A percentile compares a stretch with the other conserved stretches of the same genome.
Evolutionary conservation across 2,329 filamentous ascomycete species (phyloP).

Genomic region (Ophiostoma himal-ulmi): DNA sequence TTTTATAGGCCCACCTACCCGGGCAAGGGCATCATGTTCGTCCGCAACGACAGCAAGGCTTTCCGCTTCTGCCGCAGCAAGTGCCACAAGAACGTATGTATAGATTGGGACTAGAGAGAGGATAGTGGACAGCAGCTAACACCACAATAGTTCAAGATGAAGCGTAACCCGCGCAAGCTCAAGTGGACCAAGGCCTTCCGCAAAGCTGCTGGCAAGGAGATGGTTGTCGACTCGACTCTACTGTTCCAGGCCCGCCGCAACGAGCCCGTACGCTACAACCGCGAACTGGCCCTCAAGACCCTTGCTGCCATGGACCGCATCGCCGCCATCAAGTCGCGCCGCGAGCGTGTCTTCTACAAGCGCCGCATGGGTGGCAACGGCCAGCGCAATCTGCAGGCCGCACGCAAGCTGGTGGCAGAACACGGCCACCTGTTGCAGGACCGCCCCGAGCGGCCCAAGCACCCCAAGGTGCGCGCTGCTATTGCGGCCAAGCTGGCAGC

Average conservation of each 20-base stretch:
- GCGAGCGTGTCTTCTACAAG: conserved; percentile 92
- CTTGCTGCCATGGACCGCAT: conserved; percentile 89
- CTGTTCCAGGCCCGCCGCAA: conserved; percentile 91
- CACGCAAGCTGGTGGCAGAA: conserved; percentile 82
- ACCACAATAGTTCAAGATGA: conserved; percentile 74
- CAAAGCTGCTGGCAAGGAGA: conserved; percentile 72
- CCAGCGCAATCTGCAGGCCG: conserved; percentile 69
- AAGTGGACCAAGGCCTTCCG: conserved; percentile 97
- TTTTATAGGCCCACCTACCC: conserved; percentile 43
- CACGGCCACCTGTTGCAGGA: conserved; percentile 87
- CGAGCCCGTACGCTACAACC: conserved; percentile 91
- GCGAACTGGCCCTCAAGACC: conserved; percentile 80
- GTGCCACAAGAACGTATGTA: conserved; percentile 54
- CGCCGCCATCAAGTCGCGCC: conserved; percentile 71
- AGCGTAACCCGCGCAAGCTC: conserved; percentile 93
- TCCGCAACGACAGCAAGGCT: conserved; percentile 46
- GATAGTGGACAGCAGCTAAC: neutral
- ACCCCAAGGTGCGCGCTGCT: conserved; percentile 44
- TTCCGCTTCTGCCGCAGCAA: conserved; percentile 57
- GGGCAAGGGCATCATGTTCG: conserved; percentile 52
- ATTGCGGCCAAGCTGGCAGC: conserved; percentile 31
- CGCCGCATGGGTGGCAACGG: conserved; percentile 87
- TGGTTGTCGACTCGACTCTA: conserved; percentile 91
- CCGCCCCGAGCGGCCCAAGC: conserved; percentile 36
- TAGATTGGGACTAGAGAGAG: neutral